Evolutionary conservation across 83 land plant species (phyloP).

Genomic region (Picea mariana): DNA sequence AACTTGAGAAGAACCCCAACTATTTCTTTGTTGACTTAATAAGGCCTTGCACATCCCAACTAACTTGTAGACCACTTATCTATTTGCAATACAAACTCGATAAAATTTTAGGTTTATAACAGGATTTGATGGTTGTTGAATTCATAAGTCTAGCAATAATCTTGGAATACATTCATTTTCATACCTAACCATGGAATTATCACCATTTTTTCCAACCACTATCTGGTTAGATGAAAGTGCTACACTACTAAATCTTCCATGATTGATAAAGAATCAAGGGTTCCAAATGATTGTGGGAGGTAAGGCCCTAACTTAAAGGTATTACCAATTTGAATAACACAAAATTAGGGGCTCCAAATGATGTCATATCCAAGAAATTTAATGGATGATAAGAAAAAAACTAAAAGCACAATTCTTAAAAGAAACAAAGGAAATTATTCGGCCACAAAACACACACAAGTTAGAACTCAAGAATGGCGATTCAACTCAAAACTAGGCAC

Average conservation of each 20-base stretch:
- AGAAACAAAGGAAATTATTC: no score
- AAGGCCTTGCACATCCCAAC: not conserved
- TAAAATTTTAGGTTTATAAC: not conserved
- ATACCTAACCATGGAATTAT: not conserved
- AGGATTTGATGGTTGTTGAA: not conserved
- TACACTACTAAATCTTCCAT: not conserved
- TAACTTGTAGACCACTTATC: not conserved
- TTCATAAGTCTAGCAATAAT: not conserved
- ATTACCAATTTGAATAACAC: no score
- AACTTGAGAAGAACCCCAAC: not conserved
- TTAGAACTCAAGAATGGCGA: no score
- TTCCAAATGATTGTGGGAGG: no score
- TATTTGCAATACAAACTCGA: not conserved
- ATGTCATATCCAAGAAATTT: no score
- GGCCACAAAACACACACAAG: no score
- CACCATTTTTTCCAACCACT: not conserved
- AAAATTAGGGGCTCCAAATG: no score
- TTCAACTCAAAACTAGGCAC: no score
- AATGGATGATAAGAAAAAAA: no score
- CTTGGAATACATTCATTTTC: not conserved
- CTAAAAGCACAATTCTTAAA: no score
- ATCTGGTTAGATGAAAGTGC: not conserved
- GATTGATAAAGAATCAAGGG: no score
- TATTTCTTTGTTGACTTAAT: conserved; percentile 9
- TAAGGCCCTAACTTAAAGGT: no score